phyloP scores from a whole-genome alignment of 1,284 basidiomycete genomes.

The Puccinia hordei region DNA sequence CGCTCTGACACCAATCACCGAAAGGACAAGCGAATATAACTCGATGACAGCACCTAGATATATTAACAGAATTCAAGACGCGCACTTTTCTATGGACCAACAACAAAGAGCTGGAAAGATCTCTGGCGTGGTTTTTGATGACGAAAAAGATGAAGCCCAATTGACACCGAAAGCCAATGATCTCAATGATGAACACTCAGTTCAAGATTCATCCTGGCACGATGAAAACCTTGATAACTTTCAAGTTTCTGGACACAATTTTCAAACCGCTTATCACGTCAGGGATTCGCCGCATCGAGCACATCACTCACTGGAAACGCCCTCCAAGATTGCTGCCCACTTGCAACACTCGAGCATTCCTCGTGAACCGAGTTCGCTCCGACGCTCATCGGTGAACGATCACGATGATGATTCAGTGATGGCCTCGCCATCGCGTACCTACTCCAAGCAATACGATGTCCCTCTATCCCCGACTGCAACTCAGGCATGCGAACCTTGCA shows the following conservation, averaged over 20 bases:
- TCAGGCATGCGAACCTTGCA: conserved; percentile 78
- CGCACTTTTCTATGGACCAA: background rate
- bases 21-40: conserved; percentile 83
- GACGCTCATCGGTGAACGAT: background rate
- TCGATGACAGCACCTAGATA: conserved; percentile 55
- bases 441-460: conserved; percentile 7
- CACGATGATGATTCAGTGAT: conserved; percentile 16
- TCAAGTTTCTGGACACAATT: background rate
- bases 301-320: conserved; percentile 41
- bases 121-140: conserved; percentile 50
- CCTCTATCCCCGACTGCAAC: conserved; percentile 33
- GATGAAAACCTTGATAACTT: conserved; percentile 56
- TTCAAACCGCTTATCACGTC: background rate
- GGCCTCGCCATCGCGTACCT: background rate
- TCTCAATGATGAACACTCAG: conserved; percentile 60
- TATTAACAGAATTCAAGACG: conserved; percentile 23
- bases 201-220: conserved; percentile 53
- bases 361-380: background rate
- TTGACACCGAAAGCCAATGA: conserved; percentile 54
- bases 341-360: conserved; percentile 17
- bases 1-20: conserved; percentile 92
- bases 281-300: conserved; percentile 18
- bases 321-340: conserved; percentile 19
- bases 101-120: conserved; percentile 24
- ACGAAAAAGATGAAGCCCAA: conserved; percentile 56